Conservation (phyloP, 208 protist genomes). For the Trypanosoma melophagium region DNA sequence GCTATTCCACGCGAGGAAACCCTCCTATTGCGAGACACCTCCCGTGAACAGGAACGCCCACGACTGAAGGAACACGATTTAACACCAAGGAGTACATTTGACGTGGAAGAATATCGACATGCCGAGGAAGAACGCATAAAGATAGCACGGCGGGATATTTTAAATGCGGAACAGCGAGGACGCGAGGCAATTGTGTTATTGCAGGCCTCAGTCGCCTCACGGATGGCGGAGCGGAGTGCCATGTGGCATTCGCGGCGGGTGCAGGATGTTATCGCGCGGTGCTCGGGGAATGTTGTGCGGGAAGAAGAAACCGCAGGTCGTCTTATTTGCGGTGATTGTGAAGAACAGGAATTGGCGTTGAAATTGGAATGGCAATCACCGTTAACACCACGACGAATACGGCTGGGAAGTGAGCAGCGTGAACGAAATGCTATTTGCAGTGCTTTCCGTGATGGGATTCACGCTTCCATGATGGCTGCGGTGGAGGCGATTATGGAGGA, state of each 20-base stretch:
- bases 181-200: neutral
- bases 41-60: too few relatives aligned
- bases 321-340: neutral
- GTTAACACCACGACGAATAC: neutral
- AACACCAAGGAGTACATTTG: neutral
- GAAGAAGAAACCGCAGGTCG: constrained; percentile 1
- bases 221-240: neutral
- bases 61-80: too few relatives aligned
- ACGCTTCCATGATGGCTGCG: neutral
- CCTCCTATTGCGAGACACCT: too few relatives aligned
- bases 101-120: neutral
- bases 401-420: constrained; percentile 2
- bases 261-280: neutral
- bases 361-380: neutral
- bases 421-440: neutral
- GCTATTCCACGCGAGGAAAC: too few relatives aligned
- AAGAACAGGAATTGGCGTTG: neutral
- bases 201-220: neutral
- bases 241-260: constrained; percentile 7
- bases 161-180: neutral
- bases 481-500: constrained; percentile 1
- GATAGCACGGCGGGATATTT: neutral
- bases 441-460: neutral
- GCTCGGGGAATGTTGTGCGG: neutral
- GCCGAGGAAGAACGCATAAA: neutral